Conservation (phyloP, 805 yeast genomes). For the Candida incommunis region DNA sequence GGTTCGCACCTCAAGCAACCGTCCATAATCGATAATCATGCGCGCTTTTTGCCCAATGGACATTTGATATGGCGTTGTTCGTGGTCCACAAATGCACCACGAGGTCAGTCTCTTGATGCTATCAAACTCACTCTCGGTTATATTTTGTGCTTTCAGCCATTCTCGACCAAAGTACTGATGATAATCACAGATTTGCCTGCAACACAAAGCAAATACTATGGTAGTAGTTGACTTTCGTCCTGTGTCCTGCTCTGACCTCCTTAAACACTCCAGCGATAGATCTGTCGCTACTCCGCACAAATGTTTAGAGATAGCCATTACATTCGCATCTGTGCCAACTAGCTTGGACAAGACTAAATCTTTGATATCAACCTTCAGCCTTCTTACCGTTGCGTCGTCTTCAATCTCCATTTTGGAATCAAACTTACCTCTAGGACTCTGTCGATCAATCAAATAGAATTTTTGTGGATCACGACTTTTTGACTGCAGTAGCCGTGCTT, state of each 20-base stretch:
- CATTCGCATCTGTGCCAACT: conserved; percentile 20
- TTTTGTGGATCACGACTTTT: conserved; percentile 1
- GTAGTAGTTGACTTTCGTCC: conserved; percentile 29
- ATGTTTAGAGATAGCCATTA: conserved; percentile 67
- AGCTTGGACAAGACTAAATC: conserved; percentile 40
- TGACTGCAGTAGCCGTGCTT: conserved; percentile 18
- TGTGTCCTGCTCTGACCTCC: conserved; percentile 13
- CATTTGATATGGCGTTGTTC: conserved; percentile 36
- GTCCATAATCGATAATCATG: conserved; percentile 58
- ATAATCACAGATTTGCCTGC: conserved; percentile 70
- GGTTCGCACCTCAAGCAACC: conserved; percentile 34
- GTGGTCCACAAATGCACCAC: conserved; percentile 77
- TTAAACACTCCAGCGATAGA: conserved; percentile 50
- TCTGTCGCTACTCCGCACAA: conserved; percentile 93
- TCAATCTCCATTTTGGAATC: conserved; percentile 50
- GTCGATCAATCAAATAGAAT: conserved; percentile 60
- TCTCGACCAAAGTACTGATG: conserved; percentile 34
- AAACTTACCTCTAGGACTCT: conserved; percentile 62
- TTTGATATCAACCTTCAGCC: conserved; percentile 68
- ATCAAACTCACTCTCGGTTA: conserved; percentile 20
- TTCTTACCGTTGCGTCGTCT: conserved; percentile 24
- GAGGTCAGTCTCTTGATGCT: conserved; percentile 54
- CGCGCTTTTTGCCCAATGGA: conserved; percentile 54
- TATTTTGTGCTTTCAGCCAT: conserved; percentile 21
- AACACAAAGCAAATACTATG: conserved; percentile 78